Base-by-base conservation (phyloP, 495 filamentous ascomycete genomes). In the Penicillium canescens region DNA sequence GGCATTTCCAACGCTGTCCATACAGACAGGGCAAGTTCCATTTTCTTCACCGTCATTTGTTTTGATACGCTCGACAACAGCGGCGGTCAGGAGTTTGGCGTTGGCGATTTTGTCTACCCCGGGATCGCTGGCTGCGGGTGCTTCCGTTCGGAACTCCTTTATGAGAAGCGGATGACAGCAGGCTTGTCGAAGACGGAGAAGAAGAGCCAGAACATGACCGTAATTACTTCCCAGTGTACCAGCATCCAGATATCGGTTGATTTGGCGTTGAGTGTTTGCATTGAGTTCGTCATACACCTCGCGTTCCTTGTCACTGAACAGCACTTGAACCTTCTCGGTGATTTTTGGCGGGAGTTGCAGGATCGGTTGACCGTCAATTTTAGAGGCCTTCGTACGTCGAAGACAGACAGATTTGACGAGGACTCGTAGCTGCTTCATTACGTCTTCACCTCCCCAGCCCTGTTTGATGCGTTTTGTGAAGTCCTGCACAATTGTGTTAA, bases 141-240 rank as follows among this genome's bases (percentile, higher is more conserved):
- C 38, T 49, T 84, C 74, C 20, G 75, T 62, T 28, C 83, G 85
- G 56, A 88, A 85, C 51, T 93, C 91, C 10, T 76, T 78, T 46
- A 95, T 92, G n/a, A 98, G 75, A 65, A 95, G 89, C 1, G 92
- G 92, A 69, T 98, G 94, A 59, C 91, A 96, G 62, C 90, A 94
- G 28, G 89, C 89, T 70, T 98, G 94, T 42, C 75, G 69, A 31
- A 98, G 82, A 12, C 93, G 89, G 11, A 98, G 78, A 41, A 98
- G 80, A 20, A 96, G 78, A 26, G 95, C 87, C 14, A 97, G 77
- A 40, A 97, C 86, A 58, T 88, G 89, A 6, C 85, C 88, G 64
- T 96, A 97, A 56, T 94, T 86, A 52, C 81, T 85, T 12, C 86
- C 88, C 2, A 92, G 78, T 1, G 86, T 87, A 3, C 86, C 86